Evolutionary conservation across 345 rosid species (phyloP), one percentile per base, ranked within the genome.

Genomic region (Euphorbia lathyris): DNA sequence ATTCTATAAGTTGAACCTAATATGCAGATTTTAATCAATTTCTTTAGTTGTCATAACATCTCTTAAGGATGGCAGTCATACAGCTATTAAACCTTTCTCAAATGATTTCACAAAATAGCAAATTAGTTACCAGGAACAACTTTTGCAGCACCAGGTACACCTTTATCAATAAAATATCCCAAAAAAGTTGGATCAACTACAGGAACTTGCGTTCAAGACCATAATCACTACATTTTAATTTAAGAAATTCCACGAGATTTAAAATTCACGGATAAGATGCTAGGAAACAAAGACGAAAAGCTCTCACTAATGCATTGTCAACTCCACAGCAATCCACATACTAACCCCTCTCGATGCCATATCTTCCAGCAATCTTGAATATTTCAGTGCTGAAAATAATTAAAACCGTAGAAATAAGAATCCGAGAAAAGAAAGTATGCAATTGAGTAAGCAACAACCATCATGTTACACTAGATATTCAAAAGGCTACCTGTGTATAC

Each of bases 141-240:
- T 87, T 95, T 95, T 65, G 99, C 98, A 14, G 97, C 97, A 64
- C 97, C 79, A 65, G 96, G 80, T 62, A 86, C 96, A 17, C 94
- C 96, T 88, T 87, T 95, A 58, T 90, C 94, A 23, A 90, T 87
- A 77, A 95, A 95, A 89, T 90, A 92, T 69, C 99, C 99, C 55
- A 95, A 74, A 82, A 95, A 92, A 26, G 97, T 86, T 42, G 99
- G 97, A 86, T 95, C 99, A 61, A 97, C 97, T 32, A 92, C 97
- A 14, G 97, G 90, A 67, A 95, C 97, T 97, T 92, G 93, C 69
- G 78, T 79, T 74, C 72, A 75, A 81, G 68, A 74, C 55, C 62
- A 68, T 51, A 57, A 68, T 77, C 80, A 82, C 71, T 69, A 76
- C 12, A 52, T 74, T 74, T 76, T 67, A 76, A 68, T 72, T 58